These are phyloP conservation scores for Cymbidium sinense DNA, from an alignment of 106 monocot species.

Conservation along the genomic window DNA sequence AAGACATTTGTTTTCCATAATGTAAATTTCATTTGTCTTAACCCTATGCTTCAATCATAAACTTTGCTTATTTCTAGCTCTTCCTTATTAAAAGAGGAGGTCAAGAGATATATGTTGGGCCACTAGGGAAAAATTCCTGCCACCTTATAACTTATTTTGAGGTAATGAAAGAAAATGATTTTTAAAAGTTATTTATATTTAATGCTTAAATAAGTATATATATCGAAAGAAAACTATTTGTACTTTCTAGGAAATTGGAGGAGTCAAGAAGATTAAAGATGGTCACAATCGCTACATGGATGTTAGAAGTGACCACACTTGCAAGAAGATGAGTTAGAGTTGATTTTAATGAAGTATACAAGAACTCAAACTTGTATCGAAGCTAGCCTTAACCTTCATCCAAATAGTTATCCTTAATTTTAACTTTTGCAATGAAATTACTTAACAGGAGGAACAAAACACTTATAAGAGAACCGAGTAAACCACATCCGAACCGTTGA, in stretches of 20 bases:
- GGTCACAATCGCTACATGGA: slow-evolving; percentile 17
- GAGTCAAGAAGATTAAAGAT: slow-evolving; percentile 8
- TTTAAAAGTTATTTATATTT: background rate
- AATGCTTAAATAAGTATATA: background rate
- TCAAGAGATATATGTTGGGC: slow-evolving; percentile 25
- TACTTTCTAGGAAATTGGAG: background rate
- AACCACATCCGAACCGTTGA: slow-evolving; percentile 14
- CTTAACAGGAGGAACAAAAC: slow-evolving; percentile 18
- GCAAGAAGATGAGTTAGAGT: slow-evolving; percentile 8
- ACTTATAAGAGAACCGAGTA: slow-evolving; percentile 16
- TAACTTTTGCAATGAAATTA: background rate
- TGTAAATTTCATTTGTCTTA: background rate
- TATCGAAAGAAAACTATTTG: background rate
- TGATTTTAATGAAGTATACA: slow-evolving; percentile 13
- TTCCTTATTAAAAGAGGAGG: slow-evolving; percentile 17
- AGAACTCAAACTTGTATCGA: slow-evolving; percentile 17
- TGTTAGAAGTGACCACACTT: slow-evolving; percentile 13
- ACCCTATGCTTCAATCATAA: background rate
- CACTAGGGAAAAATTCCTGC: slow-evolving; percentile 14
- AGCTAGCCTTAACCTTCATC: background rate
- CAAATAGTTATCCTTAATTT: background rate
- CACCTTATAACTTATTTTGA: slow-evolving; percentile 16
- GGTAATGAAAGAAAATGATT: background rate
- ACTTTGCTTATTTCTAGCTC: slow-evolving; percentile 15
- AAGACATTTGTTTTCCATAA: background rate